Evolutionary conservation across 1,139 yeast species (phyloP).

Genomic region (Yamadazyma sp.): DNA sequence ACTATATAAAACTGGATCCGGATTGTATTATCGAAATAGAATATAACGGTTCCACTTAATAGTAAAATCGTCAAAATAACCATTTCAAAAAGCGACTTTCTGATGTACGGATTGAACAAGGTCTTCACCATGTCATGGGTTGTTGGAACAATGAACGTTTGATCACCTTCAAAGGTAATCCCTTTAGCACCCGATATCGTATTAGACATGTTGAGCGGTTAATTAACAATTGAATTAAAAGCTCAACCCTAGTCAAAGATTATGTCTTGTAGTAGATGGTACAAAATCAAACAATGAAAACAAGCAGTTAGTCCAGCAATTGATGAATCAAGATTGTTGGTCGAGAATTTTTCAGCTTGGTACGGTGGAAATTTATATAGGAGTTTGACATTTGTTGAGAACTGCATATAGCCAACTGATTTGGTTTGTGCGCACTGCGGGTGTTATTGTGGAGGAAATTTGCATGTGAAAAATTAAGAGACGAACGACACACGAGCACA

Average conservation of each 20-base stretch:
- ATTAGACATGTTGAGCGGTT: conserved; percentile 14
- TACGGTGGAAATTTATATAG: background rate
- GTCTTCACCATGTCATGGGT: conserved; percentile 89
- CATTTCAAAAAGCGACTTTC: conserved; percentile 67
- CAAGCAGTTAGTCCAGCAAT: background rate
- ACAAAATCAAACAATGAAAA: no score
- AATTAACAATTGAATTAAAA: background rate
- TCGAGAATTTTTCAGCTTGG: background rate
- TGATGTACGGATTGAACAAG: conserved; percentile 71
- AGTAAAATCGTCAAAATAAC: conserved; percentile 54
- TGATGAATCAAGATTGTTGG: background rate
- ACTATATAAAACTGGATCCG: conserved; percentile 49
- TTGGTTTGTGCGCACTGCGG: background rate
- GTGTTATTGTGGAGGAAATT: background rate
- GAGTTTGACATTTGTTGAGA: conserved; percentile 1
- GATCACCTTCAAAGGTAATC: conserved; percentile 47
- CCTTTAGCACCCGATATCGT: conserved; percentile 40
- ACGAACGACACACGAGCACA: no score
- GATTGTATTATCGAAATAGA: conserved; percentile 25
- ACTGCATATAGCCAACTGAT: conserved; percentile 1
- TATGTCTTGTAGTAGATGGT: no score
- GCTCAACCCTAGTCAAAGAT: no score
- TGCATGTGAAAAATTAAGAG: background rate
- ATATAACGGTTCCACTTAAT: conserved; percentile 54
- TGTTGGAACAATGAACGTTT: conserved; percentile 65